Base-by-base conservation (phyloP, 2,329 filamentous ascomycete species). In the Diplodia seriata region DNA sequence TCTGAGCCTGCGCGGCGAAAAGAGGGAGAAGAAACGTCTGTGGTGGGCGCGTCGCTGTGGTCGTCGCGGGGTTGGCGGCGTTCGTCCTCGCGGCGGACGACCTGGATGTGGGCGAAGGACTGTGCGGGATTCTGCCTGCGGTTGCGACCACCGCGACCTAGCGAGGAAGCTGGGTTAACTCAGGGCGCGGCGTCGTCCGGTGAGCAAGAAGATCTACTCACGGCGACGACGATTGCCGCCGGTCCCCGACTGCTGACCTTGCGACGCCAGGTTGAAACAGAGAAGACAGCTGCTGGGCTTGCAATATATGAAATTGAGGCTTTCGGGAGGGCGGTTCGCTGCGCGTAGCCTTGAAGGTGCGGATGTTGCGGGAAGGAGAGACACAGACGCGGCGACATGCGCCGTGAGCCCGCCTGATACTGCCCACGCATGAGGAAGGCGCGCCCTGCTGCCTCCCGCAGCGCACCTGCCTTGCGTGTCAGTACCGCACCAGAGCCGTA, bases 31-130 rank as follows among this genome's bases (percentile, higher is more conserved):
- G 47, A 31, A n/a, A 38, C 20, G 67, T 62, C 38, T 61, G 51
- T 23, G 33, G 29, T 7, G 15, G 20, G 4, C 6, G 36, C 23
- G 23, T 15, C 23, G 43, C 7, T 51, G 18, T 49, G 40, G 51
- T 8, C 55, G 33, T 15, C 33, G 62, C 33, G 62, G 33, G 50
- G 54, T 49, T 47, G 67, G 51, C 33, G 57, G 33, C 54, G 53
- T 2, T 67, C 54, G 65, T 69, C 61, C 62, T 68, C 47, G 23
- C 63, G 56, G 54, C 61, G 70, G 1, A 77, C 68, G 23, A 75
- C 61, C 12, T 70, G 74, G 38, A 76, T 74, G 65, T 75, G 75
- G 2, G 72, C 72, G 38, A 49, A 68, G 26, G 66, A 36, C 31
- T 54, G 20, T 23, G 55, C 54, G 36, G 53, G 64, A 26, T 67